Evolutionary conservation across 176 grass and related monocot species (phyloP), one percentile per base, ranked within the genome.

Genomic region (Carex cristatella): DNA sequence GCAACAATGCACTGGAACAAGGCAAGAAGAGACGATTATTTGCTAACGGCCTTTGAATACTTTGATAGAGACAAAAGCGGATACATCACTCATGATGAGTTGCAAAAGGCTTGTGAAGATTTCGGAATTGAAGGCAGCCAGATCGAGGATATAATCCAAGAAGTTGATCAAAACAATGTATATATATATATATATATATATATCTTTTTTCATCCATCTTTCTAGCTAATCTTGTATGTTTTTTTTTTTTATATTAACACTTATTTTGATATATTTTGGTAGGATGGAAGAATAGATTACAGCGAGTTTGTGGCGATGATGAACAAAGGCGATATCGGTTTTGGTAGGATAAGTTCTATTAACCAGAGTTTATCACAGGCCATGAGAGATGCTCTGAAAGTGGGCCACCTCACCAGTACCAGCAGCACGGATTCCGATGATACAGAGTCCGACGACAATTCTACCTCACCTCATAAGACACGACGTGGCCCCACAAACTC

Each of bases 261-360:
- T 10, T 75, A 23, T 12, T 70, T 70, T 46, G 0, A n/a, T 70
- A 0, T 8, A 12, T 54, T 78, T 32, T 84, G 57, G 23, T 83
- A 98, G 95, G 95, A 98, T 77, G 95, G 95, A 0, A 88, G 88
- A 81, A 98, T 98, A 40, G 95, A 98, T 71, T 98, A 98, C 89
- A 93, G 82, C 76, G 95, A 98, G 89, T 98, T 98, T 69, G 95
- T 94, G 3, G 91, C 91, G 0, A 98, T 98, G 95, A 98, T 98
- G 95, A 88, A 98, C 77, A 98, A 94, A 89, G 81, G 81, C 2
- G 64, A 83, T 51, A 89, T 88, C 1, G 71, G 89, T 64, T 93
- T 93, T 42, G 61, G 94, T 4, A 88, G 84, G 3, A 98, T 86
- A 87, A 94, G 86, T 79, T 66, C 87, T 19, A 31, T 91, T 84